Base-by-base conservation (phyloP, 768 basidiomycete genomes). In the Xerocomus potaroensis region DNA sequence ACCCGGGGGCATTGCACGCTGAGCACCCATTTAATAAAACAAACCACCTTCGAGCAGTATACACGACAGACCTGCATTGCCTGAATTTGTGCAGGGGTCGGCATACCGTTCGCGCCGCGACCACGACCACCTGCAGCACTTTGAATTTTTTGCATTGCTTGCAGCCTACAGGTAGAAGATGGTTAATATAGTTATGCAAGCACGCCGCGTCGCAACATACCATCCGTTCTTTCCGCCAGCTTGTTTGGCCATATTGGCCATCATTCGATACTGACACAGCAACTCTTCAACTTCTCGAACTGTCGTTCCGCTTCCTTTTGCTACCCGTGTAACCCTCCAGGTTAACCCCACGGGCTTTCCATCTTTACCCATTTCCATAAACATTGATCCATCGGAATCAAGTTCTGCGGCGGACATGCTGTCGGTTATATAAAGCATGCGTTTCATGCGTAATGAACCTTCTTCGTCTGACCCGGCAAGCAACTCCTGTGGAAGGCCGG, bases 341-440 rank as follows among this genome's bases (percentile, higher is more conserved):
- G 94, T 96, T 51, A 97, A 71, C n/a, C 81, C 87, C 7, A 76
- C 71, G 4, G 91, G 88, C 62, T 89, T 91, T 14, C 87, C 84
- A 56, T 91, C 87, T 65, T 87, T 89, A 18, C 79, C 83, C 51
- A 73, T 69, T 58, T 88, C 84, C 83, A 94, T 86, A 69, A 99
- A 99, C 23, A 83, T 78, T 31, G 84, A 73, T 4, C 96, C 96
- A 63, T 99, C 96, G 5, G 91, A 95, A 69, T 99, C 92, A 43
- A 99, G 80, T 67, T 99, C 96, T 45, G 69, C 68, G 29, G 88
- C 82, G 40, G 91, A 91, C 96, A 99, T 99, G 60, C 90, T 91
- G 66, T 99, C 96, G 10, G 92, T 96, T 60, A 99, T 98, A 71
- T 87, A 98, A 58, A 97, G 90, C 88, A 99, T 91, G 49, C 94